phyloP scores from a whole-genome alignment of 805 yeast genomes.

The Candida tibetensis region DNA sequence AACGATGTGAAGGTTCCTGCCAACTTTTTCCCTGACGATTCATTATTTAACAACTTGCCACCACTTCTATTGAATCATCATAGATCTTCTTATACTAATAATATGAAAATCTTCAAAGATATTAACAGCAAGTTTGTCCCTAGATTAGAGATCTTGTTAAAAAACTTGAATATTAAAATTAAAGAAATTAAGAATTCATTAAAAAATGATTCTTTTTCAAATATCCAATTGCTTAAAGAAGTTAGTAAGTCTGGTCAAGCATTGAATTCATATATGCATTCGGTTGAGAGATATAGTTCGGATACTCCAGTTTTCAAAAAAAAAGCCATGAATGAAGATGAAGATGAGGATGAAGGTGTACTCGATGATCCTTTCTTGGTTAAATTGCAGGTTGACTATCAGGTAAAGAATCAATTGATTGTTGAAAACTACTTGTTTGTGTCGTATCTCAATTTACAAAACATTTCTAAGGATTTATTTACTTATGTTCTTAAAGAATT shows the following conservation, averaged over 20 bases:
- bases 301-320: constrained; percentile 35
- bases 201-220: constrained; percentile 42
- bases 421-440: constrained; percentile 43
- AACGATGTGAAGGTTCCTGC: constrained; percentile 22
- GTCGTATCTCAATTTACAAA: constrained; percentile 40
- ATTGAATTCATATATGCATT: constrained; percentile 31
- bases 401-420: constrained; percentile 38
- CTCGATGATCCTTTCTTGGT: constrained; percentile 42
- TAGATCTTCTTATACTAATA: constrained; percentile 23
- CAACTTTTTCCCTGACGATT: constrained; percentile 22
- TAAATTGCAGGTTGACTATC: constrained; percentile 39
- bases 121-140: constrained; percentile 33
- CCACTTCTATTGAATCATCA: constrained; percentile 36
- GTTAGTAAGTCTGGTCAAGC: constrained; percentile 61
- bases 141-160: constrained; percentile 33
- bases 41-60: constrained; percentile 27
- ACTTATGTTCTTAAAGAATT: constrained; percentile 38
- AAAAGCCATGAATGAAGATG: constrained; percentile 13
- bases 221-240: constrained; percentile 33
- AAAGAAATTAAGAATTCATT: constrained; percentile 40
- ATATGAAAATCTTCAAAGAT: constrained; percentile 30
- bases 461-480: constrained; percentile 37
- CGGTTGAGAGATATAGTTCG: constrained; percentile 33
- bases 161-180: constrained; percentile 36
- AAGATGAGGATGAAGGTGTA: constrained; percentile 25